Percentiles rank a stretch among this genome's conserved stretches.
phyloP scores from a whole-genome alignment of 2,329 filamentous ascomycete species.

The Emmonsia crescens region DNA sequence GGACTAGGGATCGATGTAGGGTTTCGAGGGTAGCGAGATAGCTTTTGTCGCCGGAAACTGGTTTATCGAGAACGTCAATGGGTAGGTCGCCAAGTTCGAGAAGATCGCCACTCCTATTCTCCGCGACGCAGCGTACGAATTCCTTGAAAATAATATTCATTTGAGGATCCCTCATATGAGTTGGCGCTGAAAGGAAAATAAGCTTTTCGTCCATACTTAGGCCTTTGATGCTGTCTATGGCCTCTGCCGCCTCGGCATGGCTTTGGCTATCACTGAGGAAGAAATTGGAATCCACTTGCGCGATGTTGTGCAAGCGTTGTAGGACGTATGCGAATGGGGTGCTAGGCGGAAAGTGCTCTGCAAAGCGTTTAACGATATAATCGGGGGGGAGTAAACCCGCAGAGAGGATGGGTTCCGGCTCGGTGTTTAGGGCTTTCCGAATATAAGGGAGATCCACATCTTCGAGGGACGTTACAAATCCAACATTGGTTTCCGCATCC shows the following conservation, averaged over 20 bases:
- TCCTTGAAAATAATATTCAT: slow-evolving; percentile 43
- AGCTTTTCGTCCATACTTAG: slow-evolving; percentile 66
- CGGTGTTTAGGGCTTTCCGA: slow-evolving; percentile 48
- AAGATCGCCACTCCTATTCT: slow-evolving; percentile 55
- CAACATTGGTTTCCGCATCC: slow-evolving; percentile 38
- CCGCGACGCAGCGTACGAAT: slow-evolving; percentile 59
- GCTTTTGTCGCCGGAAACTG: slow-evolving; percentile 33
- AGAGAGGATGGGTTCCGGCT: slow-evolving; percentile 54
- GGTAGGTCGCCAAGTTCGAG: slow-evolving; percentile 60
- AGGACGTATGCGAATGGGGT: slow-evolving; percentile 80
- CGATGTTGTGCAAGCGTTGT: slow-evolving; percentile 60
- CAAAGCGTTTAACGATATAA: slow-evolving; percentile 61
- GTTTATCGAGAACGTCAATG: slow-evolving; percentile 59
- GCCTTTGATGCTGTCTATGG: slow-evolving; percentile 58
- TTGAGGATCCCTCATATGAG: slow-evolving; percentile 41
- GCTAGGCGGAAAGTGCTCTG: slow-evolving; percentile 66
- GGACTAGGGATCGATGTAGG: slow-evolving; percentile 69
- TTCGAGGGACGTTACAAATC: slow-evolving; percentile 71
- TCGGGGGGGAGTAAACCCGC: slow-evolving; percentile 68
- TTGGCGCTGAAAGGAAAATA: slow-evolving; percentile 62
- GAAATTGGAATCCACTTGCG: slow-evolving; percentile 54
- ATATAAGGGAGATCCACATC: slow-evolving; percentile 55
- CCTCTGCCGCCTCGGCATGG: slow-evolving; percentile 56
- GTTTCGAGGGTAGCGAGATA: slow-evolving; percentile 62
- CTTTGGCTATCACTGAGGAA: slow-evolving; percentile 57